Conservation (phyloP, 2,329 filamentous ascomycete species). For the Fusarium sambucinum region DNA sequence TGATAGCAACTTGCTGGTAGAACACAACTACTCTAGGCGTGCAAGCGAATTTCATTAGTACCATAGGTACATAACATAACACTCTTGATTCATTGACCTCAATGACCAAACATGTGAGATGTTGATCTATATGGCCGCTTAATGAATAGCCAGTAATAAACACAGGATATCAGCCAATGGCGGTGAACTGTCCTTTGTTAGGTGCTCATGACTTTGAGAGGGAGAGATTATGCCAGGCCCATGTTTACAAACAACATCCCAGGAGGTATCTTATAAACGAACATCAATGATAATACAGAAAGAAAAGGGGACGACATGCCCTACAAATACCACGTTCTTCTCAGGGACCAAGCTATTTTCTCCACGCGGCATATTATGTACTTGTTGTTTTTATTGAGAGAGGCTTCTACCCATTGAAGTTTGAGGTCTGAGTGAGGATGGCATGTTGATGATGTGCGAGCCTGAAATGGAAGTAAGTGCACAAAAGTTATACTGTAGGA, state of each 20-base stretch:
- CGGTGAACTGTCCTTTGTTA: no score
- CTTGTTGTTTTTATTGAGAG: background rate
- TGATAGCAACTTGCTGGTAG: background rate
- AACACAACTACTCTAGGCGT: background rate
- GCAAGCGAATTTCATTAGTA: background rate
- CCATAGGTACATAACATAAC: constrained; percentile 1
- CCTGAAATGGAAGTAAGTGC: background rate
- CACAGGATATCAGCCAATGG: background rate
- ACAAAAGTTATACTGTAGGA: background rate
- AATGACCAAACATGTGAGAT: background rate
- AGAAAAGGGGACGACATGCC: background rate
- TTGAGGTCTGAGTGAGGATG: background rate
- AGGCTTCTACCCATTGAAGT: background rate
- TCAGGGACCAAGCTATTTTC: background rate
- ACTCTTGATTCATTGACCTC: background rate
- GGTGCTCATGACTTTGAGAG: no score
- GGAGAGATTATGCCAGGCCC: background rate
- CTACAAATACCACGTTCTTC: background rate
- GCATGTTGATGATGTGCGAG: background rate
- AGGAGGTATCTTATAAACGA: background rate
- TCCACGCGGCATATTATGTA: background rate
- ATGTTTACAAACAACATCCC: background rate
- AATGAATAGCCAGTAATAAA: background rate
- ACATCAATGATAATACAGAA: background rate
- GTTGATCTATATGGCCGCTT: background rate